Evolutionary conservation across 352 stramenopile species (phyloP).

Genomic region (Globisporangium nagaii): DNA sequence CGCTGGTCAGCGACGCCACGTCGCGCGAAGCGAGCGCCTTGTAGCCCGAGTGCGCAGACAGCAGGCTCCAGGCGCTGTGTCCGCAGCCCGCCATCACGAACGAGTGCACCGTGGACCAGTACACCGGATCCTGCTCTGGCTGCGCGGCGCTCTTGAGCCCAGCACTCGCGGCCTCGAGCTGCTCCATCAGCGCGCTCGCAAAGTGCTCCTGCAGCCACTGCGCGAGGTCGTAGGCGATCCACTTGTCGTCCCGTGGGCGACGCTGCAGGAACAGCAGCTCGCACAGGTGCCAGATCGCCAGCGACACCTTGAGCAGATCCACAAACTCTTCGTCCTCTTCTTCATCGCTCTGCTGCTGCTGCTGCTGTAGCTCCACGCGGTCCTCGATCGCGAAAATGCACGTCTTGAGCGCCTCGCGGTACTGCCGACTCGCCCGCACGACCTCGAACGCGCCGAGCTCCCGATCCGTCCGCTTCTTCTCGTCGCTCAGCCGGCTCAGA

Average conservation of each 20-base stretch:
- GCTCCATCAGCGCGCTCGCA: constrained; percentile 42
- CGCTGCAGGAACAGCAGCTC: constrained; percentile 69
- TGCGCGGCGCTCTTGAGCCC: constrained; percentile 30
- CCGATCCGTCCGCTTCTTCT: constrained; percentile 9
- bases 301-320: constrained; percentile 69
- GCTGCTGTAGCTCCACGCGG: constrained; percentile 21
- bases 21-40: constrained; percentile 43
- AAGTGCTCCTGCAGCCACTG: constrained; percentile 79
- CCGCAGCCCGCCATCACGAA: constrained; percentile 50
- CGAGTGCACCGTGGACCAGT: constrained; percentile 62
- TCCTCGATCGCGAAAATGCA: constrained; percentile 66
- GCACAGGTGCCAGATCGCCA: constrained; percentile 76
- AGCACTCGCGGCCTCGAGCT: constrained; percentile 35
- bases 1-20: constrained; percentile 28
- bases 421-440: constrained; percentile 55
- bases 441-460: constrained; percentile 24
- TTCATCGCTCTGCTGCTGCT: background rate
- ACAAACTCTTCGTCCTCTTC: constrained; percentile 46
- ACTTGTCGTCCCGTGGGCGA: constrained; percentile 42
- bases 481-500: constrained; percentile 12
- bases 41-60: constrained; percentile 53
- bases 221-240: constrained; percentile 65
- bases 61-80: constrained; percentile 45
- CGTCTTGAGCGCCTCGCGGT: constrained; percentile 62
- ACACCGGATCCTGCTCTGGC: constrained; percentile 38